Evolutionary conservation across 176 grass and related monocot genomes (phyloP).

Genomic region (Aegilops speltoides): DNA sequence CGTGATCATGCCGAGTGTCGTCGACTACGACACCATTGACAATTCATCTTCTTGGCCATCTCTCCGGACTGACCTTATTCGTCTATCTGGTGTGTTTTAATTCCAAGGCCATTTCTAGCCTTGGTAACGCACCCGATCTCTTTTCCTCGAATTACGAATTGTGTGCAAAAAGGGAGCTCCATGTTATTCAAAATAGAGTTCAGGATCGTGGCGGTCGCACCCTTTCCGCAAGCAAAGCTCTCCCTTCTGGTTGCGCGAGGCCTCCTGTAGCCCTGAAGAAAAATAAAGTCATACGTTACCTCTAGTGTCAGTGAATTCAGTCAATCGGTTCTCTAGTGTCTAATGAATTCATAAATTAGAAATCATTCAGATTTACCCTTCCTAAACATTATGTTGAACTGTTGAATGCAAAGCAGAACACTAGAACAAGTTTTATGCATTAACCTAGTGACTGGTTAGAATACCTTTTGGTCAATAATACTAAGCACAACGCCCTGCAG

Average conservation of each 20-base stretch:
- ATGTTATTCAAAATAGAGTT: not conserved
- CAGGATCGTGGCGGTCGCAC: not conserved
- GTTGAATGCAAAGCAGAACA: not conserved
- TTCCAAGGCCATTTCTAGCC: not conserved
- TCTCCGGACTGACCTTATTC: not conserved
- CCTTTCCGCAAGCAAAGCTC: not conserved
- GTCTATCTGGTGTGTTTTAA: not conserved
- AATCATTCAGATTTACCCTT: not conserved
- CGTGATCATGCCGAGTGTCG: not conserved
- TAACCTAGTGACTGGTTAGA: not conserved
- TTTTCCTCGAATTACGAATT: not conserved
- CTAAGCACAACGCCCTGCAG: too few relatives aligned
- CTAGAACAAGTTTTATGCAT: not conserved
- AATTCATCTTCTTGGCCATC: not conserved
- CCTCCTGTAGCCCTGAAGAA: not conserved
- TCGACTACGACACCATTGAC: not conserved
- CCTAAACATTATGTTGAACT: not conserved
- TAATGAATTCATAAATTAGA: not conserved
- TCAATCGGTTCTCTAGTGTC: not conserved
- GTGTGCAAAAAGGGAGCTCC: not conserved
- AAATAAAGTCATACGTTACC: not conserved
- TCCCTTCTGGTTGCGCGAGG: not conserved
- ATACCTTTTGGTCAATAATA: not conserved
- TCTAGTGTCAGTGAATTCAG: not conserved
- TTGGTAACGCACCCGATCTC: not conserved